Base-by-base conservation (phyloP, 2,329 filamentous ascomycete species). In the Cladosporium sp. region DNA sequence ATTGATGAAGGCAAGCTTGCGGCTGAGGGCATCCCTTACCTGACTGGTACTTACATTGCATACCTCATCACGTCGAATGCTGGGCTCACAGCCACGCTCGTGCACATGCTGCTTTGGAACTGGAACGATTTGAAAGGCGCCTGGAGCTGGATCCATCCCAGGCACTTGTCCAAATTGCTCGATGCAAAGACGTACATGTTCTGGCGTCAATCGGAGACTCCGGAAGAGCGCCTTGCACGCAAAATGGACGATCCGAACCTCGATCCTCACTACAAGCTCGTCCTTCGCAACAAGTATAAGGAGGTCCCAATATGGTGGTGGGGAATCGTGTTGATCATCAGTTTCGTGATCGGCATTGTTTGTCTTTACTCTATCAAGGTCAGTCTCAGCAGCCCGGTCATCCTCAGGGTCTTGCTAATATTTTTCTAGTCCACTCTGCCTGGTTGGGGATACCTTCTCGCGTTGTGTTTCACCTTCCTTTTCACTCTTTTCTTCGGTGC, bases 61-160 rank as follows among this genome's bases (percentile, higher is more conserved):
- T 78, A 80, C 65, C 71, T 83, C 16, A 72, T 84, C 34, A 77
- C 77, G 1, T 76, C 76, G 4, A 84, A 84, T 67, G 76, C 82
- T 68, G 80, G 77, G 3, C 74, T 82, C 26, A 83, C 82, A 3
- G 82, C 83, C 2, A 79, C 80, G 0, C 72, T 85, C 21, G 75
- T 78, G 2, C 80, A 84, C 65, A 78, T 84, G 68, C 21, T 69
- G 48, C 63, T 73, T 2, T 74, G 68, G 67, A 70, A 74, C 58
- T 72, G 58, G 21, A 66, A 76, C 18, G 79, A 81, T 30, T 70
- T 83, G 34, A 79, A 78, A 51, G 66, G 69, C 23, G 76, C 71
- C 2, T 81, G 79, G 68, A 64, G 69, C 2, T 76, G 70, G 65
- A 68, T 71, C 1, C 70, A 61, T 34, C 73, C 62, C 18, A 59